Percentiles rank a stretch among this genome's conserved stretches.
Evolutionary conservation across 441 rosid species (phyloP).

Genomic region (Pelargonium myrrhifolium): DNA sequence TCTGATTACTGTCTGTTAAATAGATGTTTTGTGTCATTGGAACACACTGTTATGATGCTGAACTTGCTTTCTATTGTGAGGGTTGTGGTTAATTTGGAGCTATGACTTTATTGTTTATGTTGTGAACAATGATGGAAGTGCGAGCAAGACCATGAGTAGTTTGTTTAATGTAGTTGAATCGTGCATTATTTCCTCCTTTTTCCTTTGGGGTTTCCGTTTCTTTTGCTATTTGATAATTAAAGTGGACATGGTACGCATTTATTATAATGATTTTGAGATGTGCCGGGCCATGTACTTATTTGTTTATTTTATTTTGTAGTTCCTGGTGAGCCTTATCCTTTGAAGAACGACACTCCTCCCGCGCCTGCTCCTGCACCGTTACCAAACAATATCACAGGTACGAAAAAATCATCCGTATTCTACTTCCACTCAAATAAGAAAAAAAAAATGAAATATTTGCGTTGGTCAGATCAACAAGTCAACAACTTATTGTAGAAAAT

Average conservation of each 20-base stretch:
- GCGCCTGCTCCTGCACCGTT: constrained; percentile 57
- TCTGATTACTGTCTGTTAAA: neutral
- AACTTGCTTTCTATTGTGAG: neutral
- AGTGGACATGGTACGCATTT: neutral
- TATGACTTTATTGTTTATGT: neutral
- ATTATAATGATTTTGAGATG: neutral
- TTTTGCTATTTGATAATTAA: neutral
- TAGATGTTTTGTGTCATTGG: neutral
- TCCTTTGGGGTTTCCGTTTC: neutral
- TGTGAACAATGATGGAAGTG: neutral
- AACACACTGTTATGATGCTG: neutral
- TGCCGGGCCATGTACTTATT: neutral
- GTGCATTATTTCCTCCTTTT: neutral
- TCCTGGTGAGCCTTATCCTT: constrained; percentile 79
- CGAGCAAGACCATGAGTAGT: neutral
- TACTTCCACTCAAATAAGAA: too few species aligned
- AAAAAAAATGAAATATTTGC: too few species aligned
- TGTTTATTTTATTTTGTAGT: constrained; percentile 30
- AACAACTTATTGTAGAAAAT: neutral
- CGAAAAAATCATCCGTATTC: too few species aligned
- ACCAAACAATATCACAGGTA: constrained; percentile 47
- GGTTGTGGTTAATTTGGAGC: neutral
- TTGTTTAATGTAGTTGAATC: neutral
- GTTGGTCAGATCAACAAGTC: too few species aligned
- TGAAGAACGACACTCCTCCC: constrained; percentile 37